Evolutionary conservation across 257 asterid genomes (phyloP), one percentile per base, ranked within the genome.

Genomic region (Solanum appendiculatum): DNA sequence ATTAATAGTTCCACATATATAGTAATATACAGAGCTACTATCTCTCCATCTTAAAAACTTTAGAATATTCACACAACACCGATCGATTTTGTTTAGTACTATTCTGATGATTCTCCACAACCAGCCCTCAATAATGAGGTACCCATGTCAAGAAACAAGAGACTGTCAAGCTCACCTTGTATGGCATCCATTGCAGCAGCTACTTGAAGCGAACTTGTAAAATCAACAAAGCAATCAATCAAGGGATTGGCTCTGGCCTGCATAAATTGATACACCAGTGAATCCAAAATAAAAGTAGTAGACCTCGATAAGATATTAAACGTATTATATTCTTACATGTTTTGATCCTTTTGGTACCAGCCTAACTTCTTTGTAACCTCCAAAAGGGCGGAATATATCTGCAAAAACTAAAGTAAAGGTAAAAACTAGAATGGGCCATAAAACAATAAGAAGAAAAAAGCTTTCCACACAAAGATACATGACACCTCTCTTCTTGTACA

Each of bases 341-440:
- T 94, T 92, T 18, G 98, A 91, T 58, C 92, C 98, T 86, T 92
- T 92, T 27, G 94, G 93, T 68, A 95, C 96, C 40, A 95, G 94
- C 89, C 98, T 92, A 82, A 93, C 94, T 92, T 93, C 98, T 88
- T 91, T 92, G 88, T 94, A 96, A 87, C 99, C 98, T 39, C 93
- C 95, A 56, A 96, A 95, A 27, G 96, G 98, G 85, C 98, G 98
- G 85, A 96, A 96, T 78, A 96, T 93, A 89, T 95, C 98, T 95
- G 93, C 90, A 86, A 86, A 86, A 82, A 83, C 63, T 33, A 20
- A 23, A 85, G 91, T 95, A 13, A 94, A 92, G 96, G 95, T 92
- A 91, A 80, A 89, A 86, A 89, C 82, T 27, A 80, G 29, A 88
- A 56, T 60, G 12, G 21, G 75, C 72, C 68, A 29, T 75, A 39